Evolutionary conservation across 192 early-diverging fungal species (phyloP).

Genomic region (Oehlia diaphana): DNA sequence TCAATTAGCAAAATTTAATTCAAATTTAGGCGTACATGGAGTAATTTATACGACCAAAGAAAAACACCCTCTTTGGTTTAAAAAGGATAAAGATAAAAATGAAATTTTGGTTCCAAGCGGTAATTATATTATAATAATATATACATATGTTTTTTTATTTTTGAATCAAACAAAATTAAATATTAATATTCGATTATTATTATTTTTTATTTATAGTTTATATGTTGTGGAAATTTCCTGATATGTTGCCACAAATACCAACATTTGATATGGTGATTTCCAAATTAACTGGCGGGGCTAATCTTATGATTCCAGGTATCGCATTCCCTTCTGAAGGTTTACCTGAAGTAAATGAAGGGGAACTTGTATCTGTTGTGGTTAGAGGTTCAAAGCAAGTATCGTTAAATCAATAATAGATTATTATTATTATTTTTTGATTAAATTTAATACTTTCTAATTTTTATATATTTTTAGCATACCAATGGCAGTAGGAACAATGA

Average conservation of each 20-base stretch:
- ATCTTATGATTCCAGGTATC: slow-evolving; percentile 79
- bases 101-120: slow-evolving; percentile 64
- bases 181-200: too few species aligned
- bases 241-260: slow-evolving; percentile 62
- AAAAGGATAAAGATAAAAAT: slow-evolving; percentile 43
- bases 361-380: slow-evolving; percentile 56
- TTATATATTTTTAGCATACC: slow-evolving; percentile 34
- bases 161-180: too few species aligned
- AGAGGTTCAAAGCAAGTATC: slow-evolving; percentile 47
- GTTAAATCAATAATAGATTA: background rate
- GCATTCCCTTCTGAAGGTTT: slow-evolving; percentile 45
- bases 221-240: slow-evolving; percentile 72
- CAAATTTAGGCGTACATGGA: slow-evolving; percentile 64
- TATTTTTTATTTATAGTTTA: slow-evolving; percentile 54
- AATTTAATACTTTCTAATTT: background rate
- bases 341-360: slow-evolving; percentile 50
- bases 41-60: slow-evolving; percentile 61
- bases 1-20: slow-evolving; percentile 63
- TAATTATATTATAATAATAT: slow-evolving; percentile 15
- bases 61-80: slow-evolving; percentile 68
- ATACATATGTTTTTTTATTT: background rate
- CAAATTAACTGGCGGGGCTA: slow-evolving; percentile 78
- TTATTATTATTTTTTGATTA: background rate
- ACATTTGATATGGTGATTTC: slow-evolving; percentile 70
- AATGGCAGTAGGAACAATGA: slow-evolving; percentile 70